Conservation (phyloP, 495 filamentous ascomycete species). For the Rhypophila decipiens region DNA sequence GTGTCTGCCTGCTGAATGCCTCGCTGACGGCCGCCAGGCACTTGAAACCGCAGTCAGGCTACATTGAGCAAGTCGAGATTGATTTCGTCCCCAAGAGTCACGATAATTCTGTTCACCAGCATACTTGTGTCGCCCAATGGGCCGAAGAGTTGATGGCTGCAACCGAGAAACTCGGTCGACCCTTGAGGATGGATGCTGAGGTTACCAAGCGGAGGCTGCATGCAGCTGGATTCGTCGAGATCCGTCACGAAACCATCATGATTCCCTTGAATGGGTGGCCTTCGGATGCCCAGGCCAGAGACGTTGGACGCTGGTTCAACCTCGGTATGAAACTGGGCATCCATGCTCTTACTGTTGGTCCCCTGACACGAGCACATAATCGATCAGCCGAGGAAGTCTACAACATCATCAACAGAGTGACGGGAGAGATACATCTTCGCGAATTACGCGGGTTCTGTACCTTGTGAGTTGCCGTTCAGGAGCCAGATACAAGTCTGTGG, state of each 20-base stretch:
- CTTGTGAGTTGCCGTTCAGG: slow-evolving; percentile 60
- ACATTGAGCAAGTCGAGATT: slow-evolving; percentile 89
- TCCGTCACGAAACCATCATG: slow-evolving; percentile 65
- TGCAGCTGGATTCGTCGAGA: slow-evolving; percentile 74
- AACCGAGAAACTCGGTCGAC: slow-evolving; percentile 57
- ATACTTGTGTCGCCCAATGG: slow-evolving; percentile 56
- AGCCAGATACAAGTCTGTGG: too few relatives aligned
- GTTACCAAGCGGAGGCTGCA: slow-evolving; percentile 57
- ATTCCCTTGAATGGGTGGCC: slow-evolving; percentile 79
- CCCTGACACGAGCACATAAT: slow-evolving; percentile 59
- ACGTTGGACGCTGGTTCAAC: slow-evolving; percentile 81
- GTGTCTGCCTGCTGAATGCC: too few relatives aligned
- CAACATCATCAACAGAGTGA: slow-evolving; percentile 55
- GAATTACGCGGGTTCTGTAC: slow-evolving; percentile 62
- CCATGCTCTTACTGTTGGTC: slow-evolving; percentile 65
- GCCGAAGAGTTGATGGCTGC: slow-evolving; percentile 62
- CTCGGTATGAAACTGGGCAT: slow-evolving; percentile 66
- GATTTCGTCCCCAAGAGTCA: slow-evolving; percentile 76
- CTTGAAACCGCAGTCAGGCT: slow-evolving; percentile 69
- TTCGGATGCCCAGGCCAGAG: slow-evolving; percentile 56
- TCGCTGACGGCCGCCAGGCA: slow-evolving; percentile 44
- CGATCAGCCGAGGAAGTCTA: slow-evolving; percentile 64
- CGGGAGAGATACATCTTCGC: slow-evolving; percentile 61
- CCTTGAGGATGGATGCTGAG: slow-evolving; percentile 59
- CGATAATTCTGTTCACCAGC: slow-evolving; percentile 48